These are phyloP conservation scores for Gastrolobium villosum DNA, from an alignment of 306 rosid genomes.

Conservation along the genomic window DNA sequence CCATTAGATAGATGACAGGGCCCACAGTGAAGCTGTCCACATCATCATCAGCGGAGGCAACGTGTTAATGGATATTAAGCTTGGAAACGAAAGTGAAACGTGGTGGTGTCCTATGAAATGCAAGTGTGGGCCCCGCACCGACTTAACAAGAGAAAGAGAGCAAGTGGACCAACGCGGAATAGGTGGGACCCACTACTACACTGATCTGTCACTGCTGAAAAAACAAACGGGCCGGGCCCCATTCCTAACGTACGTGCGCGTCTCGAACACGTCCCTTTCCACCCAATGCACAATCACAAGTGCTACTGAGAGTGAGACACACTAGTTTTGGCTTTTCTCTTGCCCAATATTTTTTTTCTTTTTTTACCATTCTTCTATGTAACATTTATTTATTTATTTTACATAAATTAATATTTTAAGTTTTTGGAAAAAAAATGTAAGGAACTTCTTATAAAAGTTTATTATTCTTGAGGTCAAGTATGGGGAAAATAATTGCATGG, in stretches of 20 bases:
- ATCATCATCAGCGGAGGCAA: constrained; percentile 54
- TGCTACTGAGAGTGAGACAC: not conserved
- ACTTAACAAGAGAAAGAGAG: not conserved
- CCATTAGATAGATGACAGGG: not conserved
- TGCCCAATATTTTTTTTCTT: not conserved
- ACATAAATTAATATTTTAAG: too few species aligned
- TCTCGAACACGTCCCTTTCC: constrained; percentile 55
- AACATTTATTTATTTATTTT: too few species aligned
- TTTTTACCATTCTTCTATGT: too few species aligned
- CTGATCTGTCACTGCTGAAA: constrained; percentile 29
- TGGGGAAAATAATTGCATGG: too few species aligned
- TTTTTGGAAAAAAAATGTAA: too few species aligned
- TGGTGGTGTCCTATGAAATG: constrained; percentile 42
- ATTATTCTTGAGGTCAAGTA: too few species aligned
- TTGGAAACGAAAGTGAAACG: constrained; percentile 43
- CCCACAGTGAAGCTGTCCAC: constrained; percentile 4
- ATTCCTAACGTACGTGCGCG: constrained; percentile 61
- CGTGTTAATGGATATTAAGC: constrained; percentile 12
- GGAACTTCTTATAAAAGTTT: too few species aligned
- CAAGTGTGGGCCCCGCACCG: constrained; percentile 19
- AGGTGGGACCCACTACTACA: constrained; percentile 43
- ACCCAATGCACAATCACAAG: constrained; percentile 23
- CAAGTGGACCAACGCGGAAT: constrained; percentile 64
- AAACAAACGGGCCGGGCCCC: constrained; percentile 22
- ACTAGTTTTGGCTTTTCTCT: not conserved